These are phyloP conservation scores for Candida tetrigidarum DNA, from an alignment of 1,139 yeast genomes.

Conservation along the genomic window DNA sequence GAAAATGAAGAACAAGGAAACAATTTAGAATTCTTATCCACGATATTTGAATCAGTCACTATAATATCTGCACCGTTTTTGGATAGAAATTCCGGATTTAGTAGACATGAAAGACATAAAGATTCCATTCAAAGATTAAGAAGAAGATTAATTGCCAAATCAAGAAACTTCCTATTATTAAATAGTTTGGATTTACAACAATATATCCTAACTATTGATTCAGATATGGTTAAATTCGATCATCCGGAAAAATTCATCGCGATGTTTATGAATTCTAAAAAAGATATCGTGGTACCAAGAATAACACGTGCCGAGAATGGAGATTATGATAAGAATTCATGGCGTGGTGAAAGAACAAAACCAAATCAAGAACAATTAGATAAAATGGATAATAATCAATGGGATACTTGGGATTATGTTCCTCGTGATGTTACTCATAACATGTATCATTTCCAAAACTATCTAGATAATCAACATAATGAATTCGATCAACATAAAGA, in stretches of 20 bases:
- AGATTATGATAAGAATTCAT: conserved; percentile 48
- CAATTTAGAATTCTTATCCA: neutral
- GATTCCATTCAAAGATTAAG: conserved; percentile 35
- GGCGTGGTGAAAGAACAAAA: conserved; percentile 44
- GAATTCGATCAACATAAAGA: conserved; percentile 19
- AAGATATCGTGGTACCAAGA: conserved; percentile 46
- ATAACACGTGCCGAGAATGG: conserved; percentile 23
- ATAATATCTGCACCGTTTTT: conserved; percentile 38
- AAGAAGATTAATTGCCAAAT: conserved; percentile 37
- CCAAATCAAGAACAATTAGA: conserved; percentile 35
- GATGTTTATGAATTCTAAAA: conserved; percentile 31
- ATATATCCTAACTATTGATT: conserved; percentile 48
- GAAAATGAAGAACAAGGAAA: conserved; percentile 20
- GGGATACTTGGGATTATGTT: conserved; percentile 36
- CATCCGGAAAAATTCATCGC: conserved; percentile 25
- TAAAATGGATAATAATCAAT: conserved; percentile 30
- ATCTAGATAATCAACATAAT: conserved; percentile 23
- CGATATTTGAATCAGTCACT: conserved; percentile 25
- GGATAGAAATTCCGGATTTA: conserved; percentile 25
- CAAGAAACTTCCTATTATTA: conserved; percentile 39
- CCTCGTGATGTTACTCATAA: conserved; percentile 35
- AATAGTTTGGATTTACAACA: conserved; percentile 32
- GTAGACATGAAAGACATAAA: conserved; percentile 32
- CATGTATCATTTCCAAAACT: conserved; percentile 34
- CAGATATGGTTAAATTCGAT: conserved; percentile 40